Base-by-base conservation (phyloP, 139 green algal genomes). In the Trebouxia sp. region DNA sequence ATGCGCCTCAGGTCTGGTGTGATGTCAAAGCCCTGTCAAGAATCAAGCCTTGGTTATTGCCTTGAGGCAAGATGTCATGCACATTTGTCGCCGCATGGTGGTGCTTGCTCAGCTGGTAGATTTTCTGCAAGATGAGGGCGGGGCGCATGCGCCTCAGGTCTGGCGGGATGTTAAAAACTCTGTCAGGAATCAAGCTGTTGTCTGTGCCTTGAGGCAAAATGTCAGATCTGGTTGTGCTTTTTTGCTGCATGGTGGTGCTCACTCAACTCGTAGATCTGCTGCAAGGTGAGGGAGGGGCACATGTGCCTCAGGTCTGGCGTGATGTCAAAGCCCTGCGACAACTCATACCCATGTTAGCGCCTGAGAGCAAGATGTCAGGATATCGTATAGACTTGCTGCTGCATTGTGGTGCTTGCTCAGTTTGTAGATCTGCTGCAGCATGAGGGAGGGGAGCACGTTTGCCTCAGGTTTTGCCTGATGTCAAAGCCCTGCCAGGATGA, bases 381-480 rank as follows among this genome's bases (percentile, higher is more conserved):
- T n/a, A n/a, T n/a, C n/a, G n/a, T n/a, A n/a, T n/a, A n/a, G n/a
- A n/a, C n/a, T n/a, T n/a, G n/a, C n/a, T n/a, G n/a, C n/a, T n/a
- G 10, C 89, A 82, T 93, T 88, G 55, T 91, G 86, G 69, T 90
- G 82, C 84, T 92, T 83, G 22, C 84, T 90, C 32, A 92, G 79
- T 47, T 81, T 78, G 79, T 91, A 85, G 24, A 92, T 77, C 87
- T 90, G 87, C 75, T 88, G 83, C 58, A 91, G 83, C 17, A 78
- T 86, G 17, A 92, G 86, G 28, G 76, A 56, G 5, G 82, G 78
- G 80, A n/a, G 78, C 79, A 91, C 48, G 75, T 62, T n/a, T 79
- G 45, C 5, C 39, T 32, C 72, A 92, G 80, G 78, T 87, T 82
- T 28, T 65, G 62, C 12, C 70, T 65, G 20, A 92, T 82, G 67